A percentile compares a stretch with the other conserved stretches of the same genome.
phyloP scores from a whole-genome alignment of 805 yeast genomes.

The Saccharomyces paradoxus region DNA sequence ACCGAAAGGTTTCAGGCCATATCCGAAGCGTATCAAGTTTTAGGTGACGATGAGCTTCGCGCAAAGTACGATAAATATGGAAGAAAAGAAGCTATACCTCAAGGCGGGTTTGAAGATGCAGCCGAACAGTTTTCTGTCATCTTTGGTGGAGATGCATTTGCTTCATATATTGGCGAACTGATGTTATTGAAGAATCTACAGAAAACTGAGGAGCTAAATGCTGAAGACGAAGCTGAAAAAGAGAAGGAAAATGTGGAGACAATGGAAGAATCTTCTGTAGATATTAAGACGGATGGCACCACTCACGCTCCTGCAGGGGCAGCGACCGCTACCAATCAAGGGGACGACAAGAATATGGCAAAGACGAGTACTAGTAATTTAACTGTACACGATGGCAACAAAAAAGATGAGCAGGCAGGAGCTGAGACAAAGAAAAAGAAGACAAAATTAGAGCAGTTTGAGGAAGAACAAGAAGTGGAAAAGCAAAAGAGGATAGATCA shows the following conservation, averaged over 20 bases:
- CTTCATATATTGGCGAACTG: conserved; percentile 80
- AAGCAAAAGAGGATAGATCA: conserved; percentile 57
- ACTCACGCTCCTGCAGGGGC: neutral
- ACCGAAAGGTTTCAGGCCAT: conserved; percentile 57
- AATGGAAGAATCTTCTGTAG: conserved; percentile 14
- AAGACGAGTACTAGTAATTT: neutral
- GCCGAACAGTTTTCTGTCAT: conserved; percentile 60
- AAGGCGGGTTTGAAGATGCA: conserved; percentile 70
- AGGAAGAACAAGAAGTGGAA: conserved; percentile 66
- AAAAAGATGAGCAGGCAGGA: conserved; percentile 1
- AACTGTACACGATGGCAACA: neutral
- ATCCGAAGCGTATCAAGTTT: conserved; percentile 69
- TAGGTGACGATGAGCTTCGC: conserved; percentile 57
- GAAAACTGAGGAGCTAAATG: conserved; percentile 46
- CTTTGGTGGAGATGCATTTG: conserved; percentile 87
- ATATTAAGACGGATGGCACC: conserved; percentile 1
- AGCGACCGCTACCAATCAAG: neutral
- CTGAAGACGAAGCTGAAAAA: conserved; percentile 38
- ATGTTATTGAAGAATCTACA: conserved; percentile 69
- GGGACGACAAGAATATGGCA: neutral
- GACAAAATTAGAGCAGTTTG: conserved; percentile 50
- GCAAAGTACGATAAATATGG: conserved; percentile 68
- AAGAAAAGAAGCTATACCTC: conserved; percentile 60
- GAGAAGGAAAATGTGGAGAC: conserved; percentile 30
- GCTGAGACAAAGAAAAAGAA: conserved; percentile 25